A percentile compares a stretch with the other conserved stretches of the same genome.
These are phyloP conservation scores for Pezicula neosporulosa DNA, from an alignment of 2,329 filamentous ascomycete genomes.

Conservation along the genomic window DNA sequence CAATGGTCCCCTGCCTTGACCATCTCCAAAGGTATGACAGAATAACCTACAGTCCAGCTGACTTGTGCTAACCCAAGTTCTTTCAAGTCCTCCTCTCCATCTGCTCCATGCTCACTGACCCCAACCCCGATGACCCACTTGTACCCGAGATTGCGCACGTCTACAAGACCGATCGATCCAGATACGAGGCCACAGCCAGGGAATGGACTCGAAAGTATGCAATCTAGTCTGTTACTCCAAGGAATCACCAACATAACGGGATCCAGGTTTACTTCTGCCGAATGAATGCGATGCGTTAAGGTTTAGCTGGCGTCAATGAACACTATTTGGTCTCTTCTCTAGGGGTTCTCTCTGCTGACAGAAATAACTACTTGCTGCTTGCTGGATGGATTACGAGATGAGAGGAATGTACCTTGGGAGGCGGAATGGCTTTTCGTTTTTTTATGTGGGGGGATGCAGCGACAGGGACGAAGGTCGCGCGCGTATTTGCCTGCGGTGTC, in stretches of 20 bases:
- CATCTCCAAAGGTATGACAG: constrained; percentile 84
- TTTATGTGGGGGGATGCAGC: background rate
- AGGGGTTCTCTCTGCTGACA: background rate
- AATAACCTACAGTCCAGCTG: background rate
- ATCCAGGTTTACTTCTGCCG: background rate
- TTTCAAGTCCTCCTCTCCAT: constrained; percentile 86
- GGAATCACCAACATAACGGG: background rate
- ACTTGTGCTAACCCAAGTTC: constrained; percentile 4
- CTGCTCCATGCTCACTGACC: constrained; percentile 99
- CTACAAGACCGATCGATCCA: constrained; percentile 96
- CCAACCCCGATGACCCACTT: constrained; percentile 97
- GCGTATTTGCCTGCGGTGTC: background rate
- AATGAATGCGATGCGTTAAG: background rate
- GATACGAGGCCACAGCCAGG: constrained; percentile 93
- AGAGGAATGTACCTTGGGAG: background rate
- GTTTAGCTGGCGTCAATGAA: constrained; percentile 8
- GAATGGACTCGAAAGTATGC: constrained; percentile 99
- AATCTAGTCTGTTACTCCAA: too few species aligned
- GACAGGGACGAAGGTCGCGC: background rate
- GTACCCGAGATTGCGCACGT: constrained; percentile 99
- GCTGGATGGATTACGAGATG: background rate
- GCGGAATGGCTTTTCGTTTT: too few species aligned
- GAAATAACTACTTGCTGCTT: background rate
- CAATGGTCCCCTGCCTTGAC: constrained; percentile 99
- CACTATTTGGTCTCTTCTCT: background rate